Evolutionary conservation across 176 grass and related monocot species (phyloP).

Genomic region (maize (Zea mays)): Zm-B73-REFERENCE-NAM-5.0 NC_050101.1:28742501-28743000

Average conservation of each 20-base stretch:
- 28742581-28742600: background rate
- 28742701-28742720: background rate
- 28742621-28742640: background rate
- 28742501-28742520: background rate
- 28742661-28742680: background rate
- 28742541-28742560: background rate
- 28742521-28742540: background rate
- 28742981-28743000: too few species aligned
- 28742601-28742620: background rate
- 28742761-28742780: background rate
- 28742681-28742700: conserved; percentile 1
- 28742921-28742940: background rate
- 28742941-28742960: background rate
- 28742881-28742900: background rate
- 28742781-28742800: background rate
- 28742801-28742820: background rate
- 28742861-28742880: background rate
- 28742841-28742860: background rate
- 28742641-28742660: background rate
- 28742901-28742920: background rate
- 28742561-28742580: background rate
- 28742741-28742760: background rate
- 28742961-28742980: too few species aligned
- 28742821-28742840: background rate
- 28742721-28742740: background rate